These are phyloP conservation scores for Bassia scoparia DNA, from an alignment of 148 eudicot genomes.

Conservation along the genomic window DNA sequence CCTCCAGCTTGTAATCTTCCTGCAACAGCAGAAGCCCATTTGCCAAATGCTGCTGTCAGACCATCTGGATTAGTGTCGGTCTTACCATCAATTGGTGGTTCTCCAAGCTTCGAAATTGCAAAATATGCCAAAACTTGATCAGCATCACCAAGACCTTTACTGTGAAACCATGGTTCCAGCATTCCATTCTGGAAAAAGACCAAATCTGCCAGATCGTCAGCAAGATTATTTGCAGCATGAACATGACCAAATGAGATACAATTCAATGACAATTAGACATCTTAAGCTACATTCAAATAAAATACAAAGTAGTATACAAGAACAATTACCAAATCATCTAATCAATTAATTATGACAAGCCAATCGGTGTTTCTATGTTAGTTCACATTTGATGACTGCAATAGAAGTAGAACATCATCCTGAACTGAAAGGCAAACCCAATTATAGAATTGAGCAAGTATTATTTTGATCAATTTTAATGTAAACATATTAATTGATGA, in stretches of 20 bases:
- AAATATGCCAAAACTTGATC: slow-evolving; percentile 93
- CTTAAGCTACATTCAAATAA: background rate
- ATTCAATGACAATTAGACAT: background rate
- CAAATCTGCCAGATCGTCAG: slow-evolving; percentile 93
- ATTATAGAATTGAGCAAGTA: background rate
- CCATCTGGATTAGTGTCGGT: slow-evolving; percentile 98
- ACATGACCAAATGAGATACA: background rate
- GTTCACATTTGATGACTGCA: background rate
- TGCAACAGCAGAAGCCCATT: slow-evolving; percentile 93
- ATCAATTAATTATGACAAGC: background rate
- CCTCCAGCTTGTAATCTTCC: slow-evolving; percentile 80
- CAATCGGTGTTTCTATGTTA: background rate
- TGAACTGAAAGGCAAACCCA: background rate
- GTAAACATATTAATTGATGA: background rate
- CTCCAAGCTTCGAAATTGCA: slow-evolving; percentile 92
- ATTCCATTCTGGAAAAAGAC: slow-evolving; percentile 99
- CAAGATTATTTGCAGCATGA: slow-evolving; percentile 22
- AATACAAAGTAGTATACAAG: background rate
- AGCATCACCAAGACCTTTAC: slow-evolving; percentile 78
- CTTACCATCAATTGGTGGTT: slow-evolving; percentile 83
- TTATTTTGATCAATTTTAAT: background rate
- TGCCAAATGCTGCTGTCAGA: slow-evolving; percentile 87
- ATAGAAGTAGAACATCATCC: background rate
- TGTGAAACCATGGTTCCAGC: slow-evolving; percentile 95
- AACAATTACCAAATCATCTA: background rate